Evolutionary conservation across 148 eudicot species (phyloP).

Genomic region (Amaranthus cruentus): DNA sequence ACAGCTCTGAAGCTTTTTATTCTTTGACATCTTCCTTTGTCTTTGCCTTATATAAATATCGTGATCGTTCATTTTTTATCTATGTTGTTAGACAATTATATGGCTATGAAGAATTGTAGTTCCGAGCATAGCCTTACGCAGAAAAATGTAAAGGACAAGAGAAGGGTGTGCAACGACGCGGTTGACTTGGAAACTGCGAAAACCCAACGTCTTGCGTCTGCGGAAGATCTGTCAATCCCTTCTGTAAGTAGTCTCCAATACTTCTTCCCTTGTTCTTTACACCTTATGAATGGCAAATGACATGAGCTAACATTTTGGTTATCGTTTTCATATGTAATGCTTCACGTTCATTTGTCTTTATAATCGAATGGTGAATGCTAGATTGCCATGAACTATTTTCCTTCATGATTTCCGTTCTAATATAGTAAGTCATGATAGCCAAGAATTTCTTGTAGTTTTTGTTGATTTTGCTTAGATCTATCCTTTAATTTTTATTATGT

Average conservation of each 20-base stretch:
- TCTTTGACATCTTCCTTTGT: not conserved
- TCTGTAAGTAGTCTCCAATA: slow-evolving; percentile 26
- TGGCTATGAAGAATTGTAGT: slow-evolving; percentile 9
- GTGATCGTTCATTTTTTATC: not conserved
- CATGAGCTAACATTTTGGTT: not conserved
- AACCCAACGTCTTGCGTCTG: slow-evolving; percentile 30
- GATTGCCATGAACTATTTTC: not conserved
- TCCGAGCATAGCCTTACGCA: slow-evolving; percentile 4
- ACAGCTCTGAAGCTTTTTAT: slow-evolving; percentile 7
- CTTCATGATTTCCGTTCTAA: not conserved
- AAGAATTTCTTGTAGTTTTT: not conserved
- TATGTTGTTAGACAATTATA: not conserved
- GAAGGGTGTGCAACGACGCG: slow-evolving; percentile 3
- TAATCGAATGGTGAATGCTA: not conserved
- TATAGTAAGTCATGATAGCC: not conserved
- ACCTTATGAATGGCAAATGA: too few relatives aligned
- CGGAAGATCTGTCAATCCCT: slow-evolving; percentile 48
- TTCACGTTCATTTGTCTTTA: not conserved
- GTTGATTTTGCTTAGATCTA: not conserved
- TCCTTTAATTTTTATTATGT: not conserved
- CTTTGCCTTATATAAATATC: not conserved
- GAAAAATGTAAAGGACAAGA: slow-evolving; percentile 7
- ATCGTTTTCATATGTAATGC: not conserved
- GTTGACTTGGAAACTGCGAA: slow-evolving; percentile 15
- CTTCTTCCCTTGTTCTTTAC: not conserved